Evolutionary conservation across 1,284 basidiomycete species (phyloP), one percentile per base, ranked within the genome.

Genomic region (Cryptococcus hybrid): DNA sequence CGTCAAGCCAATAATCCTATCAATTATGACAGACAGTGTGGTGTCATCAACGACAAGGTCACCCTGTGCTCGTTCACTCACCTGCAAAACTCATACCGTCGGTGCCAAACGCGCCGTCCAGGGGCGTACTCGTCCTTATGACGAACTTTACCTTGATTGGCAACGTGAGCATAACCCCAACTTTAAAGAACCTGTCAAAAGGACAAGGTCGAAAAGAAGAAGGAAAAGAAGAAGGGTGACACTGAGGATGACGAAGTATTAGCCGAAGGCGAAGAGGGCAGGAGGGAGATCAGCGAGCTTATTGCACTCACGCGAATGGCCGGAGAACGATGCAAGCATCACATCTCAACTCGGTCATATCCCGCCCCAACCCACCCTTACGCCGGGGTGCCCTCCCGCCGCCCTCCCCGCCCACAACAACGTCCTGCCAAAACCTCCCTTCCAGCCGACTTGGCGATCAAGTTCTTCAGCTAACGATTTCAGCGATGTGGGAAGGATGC

Each of bases 31-130:
- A 87, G 86, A 61, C 93, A 98, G 69, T 99, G 95, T 68, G 95
- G 96, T 55, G 95, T 99, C 47, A 94, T 97, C 76, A 98, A 95
- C 79, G 94, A 97, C 80, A 97, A 97, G 75, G 85, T 47, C 80
- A 92, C 8, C 92, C 0, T 99, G 95, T 75, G 92, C 92, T n/a
- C 90, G 95, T 44, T 93, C 92, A 11, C 84, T 99, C 40, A 98
- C 95, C 0, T 99, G 95, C 83, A 99, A 99, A 78, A 93, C 95
- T 3, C 95, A 99, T 74, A 89, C 91, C 1, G 96, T 99, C 89
- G 92, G 92, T 37, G 90, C 92, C 34, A 99, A 99, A 76, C 88
- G 96, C 18, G 84, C 90, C 6, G 93, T 99, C 0, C 83, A 85
- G 64, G 92, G 92, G 36, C 89, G 96, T 7, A 90, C 90, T 0